Base-by-base conservation (phyloP, 2,329 filamentous ascomycete genomes). In the Cercospora brassicicola region DNA sequence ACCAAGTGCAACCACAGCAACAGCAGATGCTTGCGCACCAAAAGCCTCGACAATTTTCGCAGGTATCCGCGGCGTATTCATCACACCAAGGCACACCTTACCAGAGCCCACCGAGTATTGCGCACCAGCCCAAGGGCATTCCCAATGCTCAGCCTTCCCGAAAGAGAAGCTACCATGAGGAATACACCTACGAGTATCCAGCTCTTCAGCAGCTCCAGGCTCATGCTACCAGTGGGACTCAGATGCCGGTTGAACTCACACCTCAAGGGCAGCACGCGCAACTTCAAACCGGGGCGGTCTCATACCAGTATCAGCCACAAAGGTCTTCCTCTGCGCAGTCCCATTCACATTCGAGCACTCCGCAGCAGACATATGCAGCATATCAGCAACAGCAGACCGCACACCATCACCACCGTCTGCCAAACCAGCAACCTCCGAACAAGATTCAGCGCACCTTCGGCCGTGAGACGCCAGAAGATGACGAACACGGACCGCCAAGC, bases 371-470 rank as follows among this genome's bases (percentile, higher is more conserved):
- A 7, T 64, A 64, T 31, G 67, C 70, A 36, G 53, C 68, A 81
- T 86, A 74, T 78, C 73, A 80, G 42, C 87, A 87, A 57, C 64
- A 69, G 26, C 69, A 71, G 31, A 66, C 69, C 28, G 73, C 74
- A 33, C 92, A 96, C 76, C 92, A 94, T 75, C 93, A 97, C 75
- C 92, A 94, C 74, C 89, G 90, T 51, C 84, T 94, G 42, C 92
- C 92, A 59, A 89, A 92, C 72, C 89, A 91, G 70, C 88, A 87
- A 10, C 88, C 89, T 23, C 88, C 90, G 18, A 85, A 86, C 62
- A 91, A 91, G 80, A 84, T 91, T 81, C 85, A 89, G 82, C 84
- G 79, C 10, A 78, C 88, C 18, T 66, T 53, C 42, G 60, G 67
- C 15, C 63, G 64, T 51, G 67, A 65, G 36, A 66, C 62, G 20